Base-by-base conservation (phyloP, 371 early-diverging fungal genomes). In the Mucor velutinosus region DNA sequence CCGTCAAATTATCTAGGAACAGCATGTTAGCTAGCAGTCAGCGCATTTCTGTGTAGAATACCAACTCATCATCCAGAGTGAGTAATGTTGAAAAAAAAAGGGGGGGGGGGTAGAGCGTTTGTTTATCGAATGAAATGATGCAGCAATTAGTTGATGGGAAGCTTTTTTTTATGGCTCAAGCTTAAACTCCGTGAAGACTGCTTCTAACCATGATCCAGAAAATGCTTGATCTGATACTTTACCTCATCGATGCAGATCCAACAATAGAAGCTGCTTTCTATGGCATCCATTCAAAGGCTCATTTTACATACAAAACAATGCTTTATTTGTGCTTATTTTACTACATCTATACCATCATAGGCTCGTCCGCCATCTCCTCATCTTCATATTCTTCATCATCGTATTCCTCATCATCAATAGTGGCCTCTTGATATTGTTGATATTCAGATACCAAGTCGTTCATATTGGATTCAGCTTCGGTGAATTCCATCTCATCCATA, bases 401-500 rank as follows among this genome's bases (percentile, higher is more conserved):
- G 30, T 86, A 83, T 6, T 66, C 64, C 47, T 86, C 89, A 58
- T 91, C 92, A 62, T 92, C 92, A 55, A 87, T 83, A 30, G 92
- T 88, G 30, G 93, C 93, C 72, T 92, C 95, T 85, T 97, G 97
- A 85, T 99, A 97, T 84, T 99, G 99, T 81, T 97, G 97, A 84
- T 98, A 99, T 81, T 99, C 99, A 70, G 93, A 94, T 8, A 96
- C 92, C 65, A 99, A 82, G 80, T 98, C 99, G 82, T 94, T 92
- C 96, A 94, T 94, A 87, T 94, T 95, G 79, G 92, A 92, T 76
- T 95, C 96, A 33, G 86, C 77, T 77, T 97, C 97, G 68, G 94
- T 93, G 83, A 97, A 97, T 79, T 97, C 97, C 94, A 95, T 94
- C 80, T 95, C 96, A 79, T 97, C 97, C 97, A 97, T 97, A 67